Conservation (phyloP, 148 eudicot genomes). For the Arctostaphylos glauca region DNA sequence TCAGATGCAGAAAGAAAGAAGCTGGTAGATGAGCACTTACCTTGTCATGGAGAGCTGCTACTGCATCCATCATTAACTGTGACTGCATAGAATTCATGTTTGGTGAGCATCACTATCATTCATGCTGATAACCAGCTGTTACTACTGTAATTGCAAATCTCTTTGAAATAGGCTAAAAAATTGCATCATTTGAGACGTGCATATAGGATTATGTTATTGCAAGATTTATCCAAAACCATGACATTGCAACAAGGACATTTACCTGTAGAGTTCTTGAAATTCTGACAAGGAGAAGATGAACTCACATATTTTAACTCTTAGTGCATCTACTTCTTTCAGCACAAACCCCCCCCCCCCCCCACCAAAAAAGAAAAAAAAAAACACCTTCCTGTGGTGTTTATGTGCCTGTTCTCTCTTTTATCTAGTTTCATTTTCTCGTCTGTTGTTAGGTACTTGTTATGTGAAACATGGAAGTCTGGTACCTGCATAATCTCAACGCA, state of each 20-base stretch:
- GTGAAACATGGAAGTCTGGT: neutral
- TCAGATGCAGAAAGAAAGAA: neutral
- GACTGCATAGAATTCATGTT: neutral
- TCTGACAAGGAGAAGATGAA: neutral
- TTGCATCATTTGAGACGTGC: neutral
- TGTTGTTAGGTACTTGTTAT: neutral
- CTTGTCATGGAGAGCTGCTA: neutral
- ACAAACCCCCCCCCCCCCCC: neutral
- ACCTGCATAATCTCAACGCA: neutral
- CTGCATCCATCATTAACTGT: constrained; percentile 5
- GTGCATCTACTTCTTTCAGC: neutral
- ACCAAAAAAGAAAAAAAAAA: too few relatives aligned
- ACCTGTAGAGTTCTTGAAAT: neutral
- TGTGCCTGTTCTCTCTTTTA: neutral
- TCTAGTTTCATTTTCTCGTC: neutral
- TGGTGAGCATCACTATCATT: neutral
- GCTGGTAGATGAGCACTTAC: neutral
- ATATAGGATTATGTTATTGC: neutral
- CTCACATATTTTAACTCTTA: neutral
- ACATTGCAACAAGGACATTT: neutral
- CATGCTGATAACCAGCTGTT: neutral
- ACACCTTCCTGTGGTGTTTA: neutral
- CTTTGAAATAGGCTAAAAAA: neutral
- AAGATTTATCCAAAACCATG: neutral
- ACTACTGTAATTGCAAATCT: neutral